Evolutionary conservation across 257 asterid species (phyloP).

Genomic region (Henckelia pumila): DNA sequence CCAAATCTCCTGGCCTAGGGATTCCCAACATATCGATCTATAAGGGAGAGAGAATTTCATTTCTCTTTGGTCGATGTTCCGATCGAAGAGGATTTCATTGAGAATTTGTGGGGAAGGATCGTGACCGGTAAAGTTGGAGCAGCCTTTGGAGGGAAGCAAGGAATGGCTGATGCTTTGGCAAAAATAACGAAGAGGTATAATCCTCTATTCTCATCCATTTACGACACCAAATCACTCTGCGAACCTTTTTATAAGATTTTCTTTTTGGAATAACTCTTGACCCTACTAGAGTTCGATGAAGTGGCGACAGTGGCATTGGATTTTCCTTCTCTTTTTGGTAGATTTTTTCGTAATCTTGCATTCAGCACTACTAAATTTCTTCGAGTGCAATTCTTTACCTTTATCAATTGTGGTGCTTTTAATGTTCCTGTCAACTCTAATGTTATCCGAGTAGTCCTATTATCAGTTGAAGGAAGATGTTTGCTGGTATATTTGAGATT

Average conservation of each 20-base stretch:
- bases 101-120: too few species aligned
- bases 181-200: too few species aligned
- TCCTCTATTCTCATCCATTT: too few species aligned
- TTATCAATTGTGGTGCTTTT: slow-evolving; percentile 33
- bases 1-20: too few species aligned
- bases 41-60: too few species aligned
- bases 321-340: slow-evolving; percentile 34
- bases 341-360: slow-evolving; percentile 53
- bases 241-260: slow-evolving; percentile 35
- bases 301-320: slow-evolving; percentile 31
- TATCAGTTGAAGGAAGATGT: slow-evolving; percentile 32
- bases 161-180: too few species aligned
- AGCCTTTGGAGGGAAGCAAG: too few species aligned
- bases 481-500: slow-evolving; percentile 32
- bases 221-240: slow-evolving; percentile 10
- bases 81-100: too few species aligned
- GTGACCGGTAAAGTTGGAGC: too few species aligned
- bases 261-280: slow-evolving; percentile 36
- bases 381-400: slow-evolving; percentile 38
- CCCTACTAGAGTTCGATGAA: slow-evolving; percentile 37
- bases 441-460: slow-evolving; percentile 29
- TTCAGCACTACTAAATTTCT: slow-evolving; percentile 49
- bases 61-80: too few species aligned
- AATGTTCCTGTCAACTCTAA: slow-evolving; percentile 30
- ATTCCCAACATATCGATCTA: too few species aligned